Percentiles rank a stretch among this genome's conserved stretches.
These are phyloP conservation scores for Stentor coeruleus DNA, from an alignment of 73 alveolate species.

Conservation along the genomic window DNA sequence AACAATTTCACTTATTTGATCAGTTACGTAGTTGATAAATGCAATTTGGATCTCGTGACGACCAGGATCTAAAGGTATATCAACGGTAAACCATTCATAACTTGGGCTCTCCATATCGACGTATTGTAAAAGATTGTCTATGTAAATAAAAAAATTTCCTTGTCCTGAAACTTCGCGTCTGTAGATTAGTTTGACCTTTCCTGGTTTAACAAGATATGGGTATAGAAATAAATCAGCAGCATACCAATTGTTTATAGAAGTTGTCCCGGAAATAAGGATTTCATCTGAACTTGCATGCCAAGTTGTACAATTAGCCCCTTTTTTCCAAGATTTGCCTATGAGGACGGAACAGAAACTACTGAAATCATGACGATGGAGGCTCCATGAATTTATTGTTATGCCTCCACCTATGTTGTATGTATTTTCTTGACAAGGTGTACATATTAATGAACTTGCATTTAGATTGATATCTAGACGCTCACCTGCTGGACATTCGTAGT, in stretches of 20 bases:
- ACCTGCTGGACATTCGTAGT: background rate
- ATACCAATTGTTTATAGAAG: background rate
- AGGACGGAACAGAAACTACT: background rate
- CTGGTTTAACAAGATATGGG: background rate
- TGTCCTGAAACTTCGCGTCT: background rate
- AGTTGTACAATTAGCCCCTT: background rate
- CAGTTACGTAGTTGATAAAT: background rate
- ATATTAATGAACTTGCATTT: background rate
- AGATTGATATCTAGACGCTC: background rate
- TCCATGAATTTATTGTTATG: background rate
- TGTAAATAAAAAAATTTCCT: background rate
- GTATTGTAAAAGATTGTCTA: background rate
- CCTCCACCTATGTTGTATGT: conserved; percentile 1
- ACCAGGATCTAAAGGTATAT: background rate
- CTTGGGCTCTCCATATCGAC: background rate
- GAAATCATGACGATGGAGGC: background rate
- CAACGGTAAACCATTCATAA: background rate
- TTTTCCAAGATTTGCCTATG: background rate
- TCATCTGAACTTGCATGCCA: background rate
- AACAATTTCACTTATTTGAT: background rate
- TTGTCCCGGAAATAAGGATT: background rate
- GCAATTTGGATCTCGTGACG: background rate
- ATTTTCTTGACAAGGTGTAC: background rate
- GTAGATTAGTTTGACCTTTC: background rate
- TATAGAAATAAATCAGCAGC: background rate